Evolutionary conservation across 2,329 filamentous ascomycete genomes (phyloP).

Genomic region (Pseudocercospora crystallina): DNA sequence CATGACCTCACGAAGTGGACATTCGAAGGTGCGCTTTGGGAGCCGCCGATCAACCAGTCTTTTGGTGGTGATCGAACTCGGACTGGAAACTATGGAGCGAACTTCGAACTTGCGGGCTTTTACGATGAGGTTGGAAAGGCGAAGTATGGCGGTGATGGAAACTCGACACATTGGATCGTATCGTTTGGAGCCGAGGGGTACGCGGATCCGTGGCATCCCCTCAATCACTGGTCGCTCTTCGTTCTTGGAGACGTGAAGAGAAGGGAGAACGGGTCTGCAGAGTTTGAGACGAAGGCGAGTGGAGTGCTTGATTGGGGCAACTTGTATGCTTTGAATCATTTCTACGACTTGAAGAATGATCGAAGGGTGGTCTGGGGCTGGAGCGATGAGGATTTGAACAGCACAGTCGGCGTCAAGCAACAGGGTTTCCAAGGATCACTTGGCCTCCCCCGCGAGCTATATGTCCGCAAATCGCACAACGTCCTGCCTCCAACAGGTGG

Average conservation of each 20-base stretch:
- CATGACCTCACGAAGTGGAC: constrained; percentile 44
- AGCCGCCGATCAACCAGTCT: constrained; percentile 37
- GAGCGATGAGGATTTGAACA: constrained; percentile 41
- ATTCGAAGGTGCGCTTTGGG: constrained; percentile 44
- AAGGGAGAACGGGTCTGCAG: constrained; percentile 41
- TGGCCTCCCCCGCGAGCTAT: constrained; percentile 43
- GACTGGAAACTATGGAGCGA: constrained; percentile 45
- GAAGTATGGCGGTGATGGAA: constrained; percentile 18
- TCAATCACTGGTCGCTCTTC: constrained; percentile 42
- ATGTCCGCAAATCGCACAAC: constrained; percentile 39
- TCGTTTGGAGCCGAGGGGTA: constrained; percentile 39
- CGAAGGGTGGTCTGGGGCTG: constrained; percentile 46
- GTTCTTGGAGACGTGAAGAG: constrained; percentile 41
- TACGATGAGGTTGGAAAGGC: constrained; percentile 43
- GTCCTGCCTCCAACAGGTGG: constrained; percentile 35
- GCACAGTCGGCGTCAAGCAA: constrained; percentile 36
- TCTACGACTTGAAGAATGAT: constrained; percentile 45
- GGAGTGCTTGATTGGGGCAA: constrained; percentile 43
- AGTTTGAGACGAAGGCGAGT: constrained; percentile 42
- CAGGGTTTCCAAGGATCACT: constrained; percentile 45
- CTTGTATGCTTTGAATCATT: constrained; percentile 43
- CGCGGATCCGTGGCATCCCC: constrained; percentile 39
- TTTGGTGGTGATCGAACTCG: constrained; percentile 38
- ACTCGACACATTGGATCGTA: constrained; percentile 42
- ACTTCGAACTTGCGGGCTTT: constrained; percentile 47